Conservation (phyloP, 2,329 filamentous ascomycete species). For the Cryphonectria japonica region DNA sequence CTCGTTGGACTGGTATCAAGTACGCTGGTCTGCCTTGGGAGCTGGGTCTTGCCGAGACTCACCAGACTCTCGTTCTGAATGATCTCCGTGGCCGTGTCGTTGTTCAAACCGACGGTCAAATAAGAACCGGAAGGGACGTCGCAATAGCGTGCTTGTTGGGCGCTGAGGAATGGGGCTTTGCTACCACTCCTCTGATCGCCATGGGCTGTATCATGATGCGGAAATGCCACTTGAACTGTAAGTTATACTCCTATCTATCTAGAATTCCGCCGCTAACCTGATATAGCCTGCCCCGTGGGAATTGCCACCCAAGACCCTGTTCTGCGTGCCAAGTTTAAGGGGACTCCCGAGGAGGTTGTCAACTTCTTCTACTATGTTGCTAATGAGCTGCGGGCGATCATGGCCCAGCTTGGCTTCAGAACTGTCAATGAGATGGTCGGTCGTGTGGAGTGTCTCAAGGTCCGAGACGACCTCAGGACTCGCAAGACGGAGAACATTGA, state of each 20-base stretch:
- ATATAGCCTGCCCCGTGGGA: conserved; percentile 67
- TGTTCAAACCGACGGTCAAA: conserved; percentile 93
- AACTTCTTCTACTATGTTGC: conserved; percentile 99
- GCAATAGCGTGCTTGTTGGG: conserved; percentile 93
- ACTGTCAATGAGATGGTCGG: conserved; percentile 99
- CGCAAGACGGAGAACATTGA: conserved; percentile 93
- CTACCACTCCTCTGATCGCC: conserved; percentile 90
- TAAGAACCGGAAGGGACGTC: conserved; percentile 89
- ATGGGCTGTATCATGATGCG: conserved; percentile 98
- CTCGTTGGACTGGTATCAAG: conserved; percentile 98
- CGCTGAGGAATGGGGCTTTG: conserved; percentile 98
- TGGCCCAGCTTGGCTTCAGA: conserved; percentile 93
- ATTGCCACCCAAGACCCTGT: conserved; percentile 97
- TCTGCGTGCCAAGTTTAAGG: conserved; percentile 89
- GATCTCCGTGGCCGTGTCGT: conserved; percentile 94
- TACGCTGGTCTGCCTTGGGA: conserved; percentile 98
- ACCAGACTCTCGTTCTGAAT: conserved; percentile 94
- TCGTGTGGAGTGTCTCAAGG: conserved; percentile 81
- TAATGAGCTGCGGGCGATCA: conserved; percentile 94
- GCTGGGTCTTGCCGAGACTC: conserved; percentile 92
- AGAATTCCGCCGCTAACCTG: no score
- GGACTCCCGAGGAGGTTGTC: conserved; percentile 93
- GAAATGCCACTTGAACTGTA: conserved; percentile 59
- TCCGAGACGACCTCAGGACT: conserved; percentile 85
- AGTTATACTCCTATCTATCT: no score